Evolutionary conservation across 202 grass and related monocot species (phyloP), one percentile per base, ranked within the genome.

Genomic region (Zizania palustris): DNA sequence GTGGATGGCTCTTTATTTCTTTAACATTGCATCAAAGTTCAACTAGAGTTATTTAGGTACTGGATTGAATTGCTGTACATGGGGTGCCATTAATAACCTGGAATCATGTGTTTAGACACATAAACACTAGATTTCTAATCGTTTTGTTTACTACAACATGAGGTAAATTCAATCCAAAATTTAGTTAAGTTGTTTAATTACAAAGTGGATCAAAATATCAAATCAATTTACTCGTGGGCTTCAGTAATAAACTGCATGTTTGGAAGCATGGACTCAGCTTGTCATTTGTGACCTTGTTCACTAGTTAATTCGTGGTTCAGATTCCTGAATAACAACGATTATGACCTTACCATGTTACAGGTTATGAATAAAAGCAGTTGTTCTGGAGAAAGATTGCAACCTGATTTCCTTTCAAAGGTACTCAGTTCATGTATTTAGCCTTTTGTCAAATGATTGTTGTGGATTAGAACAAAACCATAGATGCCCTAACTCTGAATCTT

Each of bases 341-440:
- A 44, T 81, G 9, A 70, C 56, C 54, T 71, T 83, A 54, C 40
- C 78, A 21, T 59, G 13, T 73, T 89, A 38, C 78, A 98, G 96
- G 83, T 95, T 80, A 51, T 92, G 61, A 83, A 88, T 67, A 71
- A 61, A 73, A 83, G 56, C 45, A 61, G 60, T 36, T 77, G 45
- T 63, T 84, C 75, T 58, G 83, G 67, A 86, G 61, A 76, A 65
- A 81, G 58, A 74, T 84, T 79, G 54, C 76, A 83, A 69, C 65
- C 81, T 63, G 83, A 90, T 59, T 73, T 37, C 58, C 84, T 95
- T 80, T 88, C 85, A 37, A 83, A 73, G 85, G 95, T 94, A 73
- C 22, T 69, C 53, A 45, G 50, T 67, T 78, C n/a, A 40, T 74
- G 13, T 46, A 45, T 63, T 71, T 44, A 58, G 46, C 20, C n/a